These are phyloP conservation scores for Hortaea sp. DNA, from an alignment of 2,329 filamentous ascomycete genomes.

Conservation along the genomic window DNA sequence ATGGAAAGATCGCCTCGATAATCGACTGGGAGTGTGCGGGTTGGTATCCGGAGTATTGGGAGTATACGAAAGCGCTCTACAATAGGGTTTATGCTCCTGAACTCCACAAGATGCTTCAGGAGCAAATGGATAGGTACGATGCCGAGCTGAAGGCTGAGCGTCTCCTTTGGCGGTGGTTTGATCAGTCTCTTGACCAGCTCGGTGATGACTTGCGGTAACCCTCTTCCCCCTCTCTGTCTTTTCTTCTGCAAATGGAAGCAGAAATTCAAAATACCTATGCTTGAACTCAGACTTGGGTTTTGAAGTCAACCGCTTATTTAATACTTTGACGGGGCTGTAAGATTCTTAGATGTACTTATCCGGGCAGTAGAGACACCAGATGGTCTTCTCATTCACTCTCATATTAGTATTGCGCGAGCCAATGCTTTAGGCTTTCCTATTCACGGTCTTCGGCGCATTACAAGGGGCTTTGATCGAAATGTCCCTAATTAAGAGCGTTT, in stretches of 20 bases:
- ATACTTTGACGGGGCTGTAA: too few species aligned
- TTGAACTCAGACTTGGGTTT: too few species aligned
- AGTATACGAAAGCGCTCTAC: slow-evolving; percentile 7
- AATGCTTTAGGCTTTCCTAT: too few species aligned
- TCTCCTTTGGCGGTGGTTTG: slow-evolving; percentile 2
- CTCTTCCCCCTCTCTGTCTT: neutral
- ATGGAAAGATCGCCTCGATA: slow-evolving; percentile 12
- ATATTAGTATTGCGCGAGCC: too few species aligned
- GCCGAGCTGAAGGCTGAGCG: slow-evolving; percentile 8
- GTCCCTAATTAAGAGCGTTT: too few species aligned
- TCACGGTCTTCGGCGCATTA: too few species aligned
- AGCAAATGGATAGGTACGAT: slow-evolving; percentile 5
- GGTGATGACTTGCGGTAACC: neutral
- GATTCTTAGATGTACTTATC: neutral
- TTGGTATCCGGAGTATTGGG: slow-evolving; percentile 14
- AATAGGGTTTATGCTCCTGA: slow-evolving; percentile 1
- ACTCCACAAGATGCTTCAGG: slow-evolving; percentile 6
- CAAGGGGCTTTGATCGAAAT: too few species aligned
- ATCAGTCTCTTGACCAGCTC: slow-evolving; percentile 4
- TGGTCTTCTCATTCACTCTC: too few species aligned
- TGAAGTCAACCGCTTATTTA: too few species aligned
- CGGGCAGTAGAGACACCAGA: too few species aligned
- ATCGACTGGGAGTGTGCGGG: slow-evolving; percentile 12
- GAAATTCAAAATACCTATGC: too few species aligned
- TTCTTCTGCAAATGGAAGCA: too few species aligned